Conservation (phyloP, 2,329 filamentous ascomycete genomes). For the Colletotrichum sp. region DNA sequence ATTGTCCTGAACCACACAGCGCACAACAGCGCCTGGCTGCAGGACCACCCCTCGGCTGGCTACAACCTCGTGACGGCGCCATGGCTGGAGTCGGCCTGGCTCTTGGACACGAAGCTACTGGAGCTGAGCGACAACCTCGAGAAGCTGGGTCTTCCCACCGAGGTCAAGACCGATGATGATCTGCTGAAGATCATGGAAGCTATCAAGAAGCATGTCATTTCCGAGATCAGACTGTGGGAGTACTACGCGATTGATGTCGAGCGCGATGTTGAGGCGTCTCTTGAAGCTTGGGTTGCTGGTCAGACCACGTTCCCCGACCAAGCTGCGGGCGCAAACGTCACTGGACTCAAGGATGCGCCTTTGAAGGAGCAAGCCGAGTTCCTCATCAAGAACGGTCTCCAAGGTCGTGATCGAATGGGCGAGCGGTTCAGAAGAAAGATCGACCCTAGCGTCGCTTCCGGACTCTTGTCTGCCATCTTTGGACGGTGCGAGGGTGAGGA, state of each 20-base stretch:
- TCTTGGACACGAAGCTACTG: constrained; percentile 67
- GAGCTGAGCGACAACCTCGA: constrained; percentile 79
- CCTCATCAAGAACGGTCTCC: constrained; percentile 71
- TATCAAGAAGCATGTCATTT: constrained; percentile 81
- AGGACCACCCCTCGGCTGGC: constrained; percentile 92
- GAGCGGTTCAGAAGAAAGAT: constrained; percentile 77
- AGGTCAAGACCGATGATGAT: constrained; percentile 73
- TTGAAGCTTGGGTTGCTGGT: constrained; percentile 74
- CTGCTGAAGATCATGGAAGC: constrained; percentile 82
- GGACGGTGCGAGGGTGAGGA: constrained; percentile 68
- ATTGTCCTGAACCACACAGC: constrained; percentile 99
- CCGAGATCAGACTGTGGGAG: constrained; percentile 84
- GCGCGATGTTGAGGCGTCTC: constrained; percentile 68
- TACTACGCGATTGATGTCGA: constrained; percentile 88
- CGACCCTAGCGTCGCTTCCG: constrained; percentile 73
- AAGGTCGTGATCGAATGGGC: constrained; percentile 75
- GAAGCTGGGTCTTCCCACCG: constrained; percentile 75
- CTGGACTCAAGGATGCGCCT: constrained; percentile 50
- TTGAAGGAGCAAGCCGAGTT: constrained; percentile 63
- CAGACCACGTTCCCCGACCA: constrained; percentile 59
- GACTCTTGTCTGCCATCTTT: constrained; percentile 68
- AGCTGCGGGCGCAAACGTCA: constrained; percentile 40
- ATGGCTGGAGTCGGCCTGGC: constrained; percentile 69
- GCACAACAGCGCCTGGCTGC: constrained; percentile 91
- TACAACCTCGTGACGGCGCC: constrained; percentile 95